Percentiles rank a stretch among this genome's conserved stretches.
Conservation (phyloP, 495 filamentous ascomycete species). For the Lasiosphaeria miniovina region DNA sequence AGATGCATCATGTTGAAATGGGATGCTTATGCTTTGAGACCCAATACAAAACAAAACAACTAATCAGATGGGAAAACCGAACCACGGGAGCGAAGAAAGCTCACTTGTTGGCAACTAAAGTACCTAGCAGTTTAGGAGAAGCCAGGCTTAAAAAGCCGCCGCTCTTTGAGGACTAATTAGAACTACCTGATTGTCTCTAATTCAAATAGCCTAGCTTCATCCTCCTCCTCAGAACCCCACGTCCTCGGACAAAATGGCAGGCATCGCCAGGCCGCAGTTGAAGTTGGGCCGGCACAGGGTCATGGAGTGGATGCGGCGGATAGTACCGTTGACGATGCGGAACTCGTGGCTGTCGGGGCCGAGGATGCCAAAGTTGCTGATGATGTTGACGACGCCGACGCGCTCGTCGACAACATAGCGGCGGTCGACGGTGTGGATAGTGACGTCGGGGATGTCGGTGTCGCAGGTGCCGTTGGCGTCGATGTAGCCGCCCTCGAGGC, state of each 20-base stretch:
- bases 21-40: too few species aligned
- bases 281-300: neutral
- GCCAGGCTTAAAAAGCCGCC: too few species aligned
- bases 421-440: neutral
- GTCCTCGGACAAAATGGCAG: neutral
- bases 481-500: constrained; percentile 3
- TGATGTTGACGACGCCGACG: constrained; percentile 1
- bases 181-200: too few species aligned
- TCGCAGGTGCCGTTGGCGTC: constrained; percentile 38
- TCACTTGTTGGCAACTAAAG: too few species aligned
- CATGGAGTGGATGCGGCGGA: constrained; percentile 1
- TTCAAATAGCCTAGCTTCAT: too few species aligned
- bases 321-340: constrained; percentile 1
- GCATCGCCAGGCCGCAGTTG: constrained; percentile 1
- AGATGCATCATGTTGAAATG: too few species aligned
- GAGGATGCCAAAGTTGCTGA: constrained; percentile 4
- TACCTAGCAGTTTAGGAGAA: too few species aligned
- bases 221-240: neutral
- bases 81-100: too few species aligned
- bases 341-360: constrained; percentile 6
- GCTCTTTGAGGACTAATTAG: too few species aligned
- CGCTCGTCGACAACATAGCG: constrained; percentile 3
- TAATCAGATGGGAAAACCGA: too few species aligned
- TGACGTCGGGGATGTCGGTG: constrained; percentile 4
- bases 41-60: too few species aligned